phyloP scores from a whole-genome alignment of 2,329 filamentous ascomycete genomes.

The Leptographium radiaticola region DNA sequence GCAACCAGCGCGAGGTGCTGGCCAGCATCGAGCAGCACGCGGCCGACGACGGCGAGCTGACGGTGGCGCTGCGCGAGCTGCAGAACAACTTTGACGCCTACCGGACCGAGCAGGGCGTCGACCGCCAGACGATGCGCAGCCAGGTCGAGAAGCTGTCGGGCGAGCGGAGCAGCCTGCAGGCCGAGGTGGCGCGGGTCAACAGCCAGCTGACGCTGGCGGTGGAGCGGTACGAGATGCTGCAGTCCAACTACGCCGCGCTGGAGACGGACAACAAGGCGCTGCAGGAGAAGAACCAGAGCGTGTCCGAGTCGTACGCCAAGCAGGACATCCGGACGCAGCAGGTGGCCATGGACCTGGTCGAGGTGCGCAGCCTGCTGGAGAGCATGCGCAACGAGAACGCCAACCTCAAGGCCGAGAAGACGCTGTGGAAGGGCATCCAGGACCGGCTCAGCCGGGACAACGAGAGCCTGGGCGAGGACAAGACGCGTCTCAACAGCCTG shows the following conservation, averaged over 20 bases:
- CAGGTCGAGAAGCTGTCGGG: slow-evolving; percentile 71
- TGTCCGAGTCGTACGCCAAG: slow-evolving; percentile 75
- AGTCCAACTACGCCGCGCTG: slow-evolving; percentile 72
- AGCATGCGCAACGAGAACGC: slow-evolving; percentile 82
- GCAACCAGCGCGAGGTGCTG: slow-evolving; percentile 38
- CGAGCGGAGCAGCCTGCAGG: slow-evolving; percentile 72
- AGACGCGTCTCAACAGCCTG: slow-evolving; percentile 68
- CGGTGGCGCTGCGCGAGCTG: slow-evolving; percentile 70
- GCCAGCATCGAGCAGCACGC: slow-evolving; percentile 37
- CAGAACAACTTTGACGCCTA: slow-evolving; percentile 85
- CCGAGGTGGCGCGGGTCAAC: slow-evolving; percentile 64
- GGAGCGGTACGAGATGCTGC: slow-evolving; percentile 79
- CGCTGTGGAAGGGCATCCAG: slow-evolving; percentile 88
- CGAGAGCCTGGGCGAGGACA: slow-evolving; percentile 71
- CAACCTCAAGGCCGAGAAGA: slow-evolving; percentile 90
- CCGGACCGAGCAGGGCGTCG: slow-evolving; percentile 70
- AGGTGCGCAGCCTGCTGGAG: slow-evolving; percentile 68
- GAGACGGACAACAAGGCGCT: slow-evolving; percentile 78
- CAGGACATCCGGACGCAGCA: slow-evolving; percentile 86
- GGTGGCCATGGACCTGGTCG: slow-evolving; percentile 83
- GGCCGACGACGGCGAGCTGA: slow-evolving; percentile 56
- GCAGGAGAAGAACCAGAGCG: slow-evolving; percentile 63
- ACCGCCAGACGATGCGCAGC: slow-evolving; percentile 69
- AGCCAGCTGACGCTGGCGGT: slow-evolving; percentile 72
- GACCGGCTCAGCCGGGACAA: slow-evolving; percentile 80